Percentiles rank a stretch among this genome's conserved stretches.
phyloP scores from a whole-genome alignment of 345 rosid genomes.

The Salix suchowensis region DNA sequence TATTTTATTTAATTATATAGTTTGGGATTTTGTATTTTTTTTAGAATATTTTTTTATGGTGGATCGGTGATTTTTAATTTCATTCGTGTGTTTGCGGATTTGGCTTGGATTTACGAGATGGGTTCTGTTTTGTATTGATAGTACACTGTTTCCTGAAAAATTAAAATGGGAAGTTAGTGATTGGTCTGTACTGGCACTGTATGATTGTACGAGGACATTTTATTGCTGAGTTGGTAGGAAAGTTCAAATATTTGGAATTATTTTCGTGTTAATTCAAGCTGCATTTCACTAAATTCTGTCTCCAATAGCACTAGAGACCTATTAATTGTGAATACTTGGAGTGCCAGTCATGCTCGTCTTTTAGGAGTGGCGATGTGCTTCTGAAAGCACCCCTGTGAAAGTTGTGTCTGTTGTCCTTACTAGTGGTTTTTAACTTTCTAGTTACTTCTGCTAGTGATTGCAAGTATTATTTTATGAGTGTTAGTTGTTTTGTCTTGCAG shows the following conservation, averaged over 20 bases:
- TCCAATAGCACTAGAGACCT: neutral
- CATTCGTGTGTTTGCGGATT: neutral
- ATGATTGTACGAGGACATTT: neutral
- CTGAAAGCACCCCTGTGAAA: neutral
- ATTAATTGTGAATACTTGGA: neutral
- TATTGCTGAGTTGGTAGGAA: neutral
- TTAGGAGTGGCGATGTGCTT: neutral
- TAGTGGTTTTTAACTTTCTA: neutral
- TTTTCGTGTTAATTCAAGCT: neutral
- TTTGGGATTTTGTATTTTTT: neutral
- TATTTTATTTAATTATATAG: neutral
- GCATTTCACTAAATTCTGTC: neutral
- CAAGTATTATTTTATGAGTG: neutral
- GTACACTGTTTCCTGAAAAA: neutral
- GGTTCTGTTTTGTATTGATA: neutral
- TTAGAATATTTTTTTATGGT: neutral
- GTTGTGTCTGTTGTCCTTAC: neutral
- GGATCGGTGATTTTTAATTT: neutral
- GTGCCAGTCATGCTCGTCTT: neutral
- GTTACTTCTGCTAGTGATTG: neutral
- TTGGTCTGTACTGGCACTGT: neutral
- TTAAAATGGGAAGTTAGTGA: neutral
- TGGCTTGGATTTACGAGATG: neutral
- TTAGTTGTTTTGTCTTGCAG: slow-evolving; percentile 29
- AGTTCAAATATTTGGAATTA: neutral